Conservation (phyloP, 345 rosid species). For the Populus ilicifolia region DNA sequence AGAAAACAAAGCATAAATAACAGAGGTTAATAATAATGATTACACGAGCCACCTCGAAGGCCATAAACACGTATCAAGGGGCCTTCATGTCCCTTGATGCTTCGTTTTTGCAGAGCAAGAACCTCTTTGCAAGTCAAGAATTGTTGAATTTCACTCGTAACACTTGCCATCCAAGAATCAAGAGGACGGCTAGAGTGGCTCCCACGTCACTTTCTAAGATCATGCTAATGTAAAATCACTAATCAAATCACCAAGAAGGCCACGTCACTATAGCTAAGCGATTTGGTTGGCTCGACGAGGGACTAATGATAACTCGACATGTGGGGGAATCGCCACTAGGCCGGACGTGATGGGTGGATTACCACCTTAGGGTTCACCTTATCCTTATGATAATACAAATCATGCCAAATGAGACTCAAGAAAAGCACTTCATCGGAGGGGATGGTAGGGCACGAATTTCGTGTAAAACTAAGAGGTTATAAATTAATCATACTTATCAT, state of each 20-base stretch:
- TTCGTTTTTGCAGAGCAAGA: slow-evolving; percentile 14
- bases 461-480: slow-evolving; percentile 21
- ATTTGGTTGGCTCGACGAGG: slow-evolving; percentile 12
- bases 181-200: slow-evolving; percentile 41
- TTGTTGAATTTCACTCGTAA: neutral
- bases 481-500: slow-evolving; percentile 32
- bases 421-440: neutral
- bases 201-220: slow-evolving; percentile 2
- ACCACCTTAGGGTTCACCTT: slow-evolving; percentile 16
- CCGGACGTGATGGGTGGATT: slow-evolving; percentile 5
- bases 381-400: neutral
- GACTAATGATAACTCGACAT: slow-evolving; percentile 13
- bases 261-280: too few species aligned
- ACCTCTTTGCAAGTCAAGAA: slow-evolving; percentile 6
- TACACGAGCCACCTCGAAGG: neutral
- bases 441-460: slow-evolving; percentile 29
- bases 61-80: neutral
- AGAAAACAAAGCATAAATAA: slow-evolving; percentile 2
- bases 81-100: slow-evolving; percentile 28
- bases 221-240: neutral
- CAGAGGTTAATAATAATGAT: slow-evolving; percentile 3
- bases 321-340: slow-evolving; percentile 9
- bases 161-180: slow-evolving; percentile 37
- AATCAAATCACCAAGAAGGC: neutral
- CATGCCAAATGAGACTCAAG: neutral